phyloP scores from a whole-genome alignment of 2,329 filamentous ascomycete species.

The Fusarium continuum region DNA sequence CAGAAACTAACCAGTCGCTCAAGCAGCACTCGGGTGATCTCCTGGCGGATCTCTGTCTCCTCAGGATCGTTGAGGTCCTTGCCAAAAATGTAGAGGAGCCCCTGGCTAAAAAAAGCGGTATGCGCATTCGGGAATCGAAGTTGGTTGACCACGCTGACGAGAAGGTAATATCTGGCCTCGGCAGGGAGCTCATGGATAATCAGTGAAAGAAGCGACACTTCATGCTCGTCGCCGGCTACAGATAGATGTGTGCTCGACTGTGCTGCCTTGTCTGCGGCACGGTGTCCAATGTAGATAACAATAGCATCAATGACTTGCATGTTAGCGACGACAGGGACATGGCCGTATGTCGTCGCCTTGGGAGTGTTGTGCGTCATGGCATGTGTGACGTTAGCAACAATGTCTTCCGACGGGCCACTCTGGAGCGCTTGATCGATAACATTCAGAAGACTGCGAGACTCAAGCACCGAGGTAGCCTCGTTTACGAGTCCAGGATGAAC shows the following conservation, averaged over 20 bases:
- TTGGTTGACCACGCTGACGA: constrained; percentile 89
- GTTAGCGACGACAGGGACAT: constrained; percentile 74
- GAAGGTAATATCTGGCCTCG: constrained; percentile 84
- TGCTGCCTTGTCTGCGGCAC: constrained; percentile 69
- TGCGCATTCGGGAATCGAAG: constrained; percentile 88
- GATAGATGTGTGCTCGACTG: constrained; percentile 68
- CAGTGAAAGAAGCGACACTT: constrained; percentile 77
- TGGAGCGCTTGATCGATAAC: constrained; percentile 68
- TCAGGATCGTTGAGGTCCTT: constrained; percentile 77
- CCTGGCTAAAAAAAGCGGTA: constrained; percentile 92
- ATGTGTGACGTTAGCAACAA: constrained; percentile 79
- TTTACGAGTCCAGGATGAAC: constrained; percentile 72
- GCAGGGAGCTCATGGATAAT: constrained; percentile 78
- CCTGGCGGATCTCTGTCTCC: constrained; percentile 84
- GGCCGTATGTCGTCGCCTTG: constrained; percentile 71
- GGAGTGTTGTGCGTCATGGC: constrained; percentile 70
- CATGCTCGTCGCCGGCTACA: constrained; percentile 53
- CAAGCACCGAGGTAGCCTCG: constrained; percentile 67
- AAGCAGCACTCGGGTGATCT: constrained; percentile 87
- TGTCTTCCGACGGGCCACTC: constrained; percentile 73
- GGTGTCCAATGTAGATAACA: constrained; percentile 81
- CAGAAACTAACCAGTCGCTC: constrained; percentile 89
- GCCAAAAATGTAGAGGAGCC: constrained; percentile 85
- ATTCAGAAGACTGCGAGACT: constrained; percentile 63
- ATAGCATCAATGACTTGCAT: constrained; percentile 79